Evolutionary conservation across 495 filamentous ascomycete genomes (phyloP), one percentile per base, ranked within the genome.

Genomic region (Usnea hakonensis): DNA sequence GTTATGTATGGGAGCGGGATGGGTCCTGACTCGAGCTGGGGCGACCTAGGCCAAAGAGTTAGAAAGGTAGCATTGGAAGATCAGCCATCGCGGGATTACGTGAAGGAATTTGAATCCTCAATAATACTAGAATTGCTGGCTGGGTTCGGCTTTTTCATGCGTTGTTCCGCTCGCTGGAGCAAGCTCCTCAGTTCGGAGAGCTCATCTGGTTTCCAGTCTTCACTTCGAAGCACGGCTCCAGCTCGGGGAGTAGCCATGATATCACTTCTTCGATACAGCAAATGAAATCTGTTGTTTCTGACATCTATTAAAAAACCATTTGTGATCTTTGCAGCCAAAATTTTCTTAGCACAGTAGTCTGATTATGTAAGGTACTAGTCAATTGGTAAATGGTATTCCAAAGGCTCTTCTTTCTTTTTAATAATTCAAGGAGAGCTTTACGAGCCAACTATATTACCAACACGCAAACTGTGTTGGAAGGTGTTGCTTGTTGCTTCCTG

Each of bases 151-250:
- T 68, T 66, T 60, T 72, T 79, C 63, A 90, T 73, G 54, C 86
- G 78, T 60, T 73, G 68, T 67, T 88, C 84, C 38, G 88, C 88
- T 72, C 87, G 78, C 57, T 78, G 75, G 44, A 91, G 79, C 40
- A 91, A 77, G 65, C 81, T 73, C 63, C 80, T 74, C 57, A 90
- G 79, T 68, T 82, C 80, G n/a, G 78, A 78, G 57, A 84, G 67
- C 41, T 83, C 78, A 57, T 84, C 83, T 38, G 79, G 78, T 61
- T 69, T 72, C 65, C 69, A 62, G 33, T 66, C 69, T 58, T 68
- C 60, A n/a, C 44, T 38, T 52, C 6, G 3, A 36, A 13, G 35
- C 16, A 41, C n/a, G 21, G n/a, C 17, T 17, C 28, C 26, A 16
- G 17, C 23, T 36, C 10, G 16, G 14, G 16, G 23, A 13, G 13